Evolutionary conservation across 768 basidiomycete species (phyloP).

Genomic region (Coprinopsis sp.): DNA sequence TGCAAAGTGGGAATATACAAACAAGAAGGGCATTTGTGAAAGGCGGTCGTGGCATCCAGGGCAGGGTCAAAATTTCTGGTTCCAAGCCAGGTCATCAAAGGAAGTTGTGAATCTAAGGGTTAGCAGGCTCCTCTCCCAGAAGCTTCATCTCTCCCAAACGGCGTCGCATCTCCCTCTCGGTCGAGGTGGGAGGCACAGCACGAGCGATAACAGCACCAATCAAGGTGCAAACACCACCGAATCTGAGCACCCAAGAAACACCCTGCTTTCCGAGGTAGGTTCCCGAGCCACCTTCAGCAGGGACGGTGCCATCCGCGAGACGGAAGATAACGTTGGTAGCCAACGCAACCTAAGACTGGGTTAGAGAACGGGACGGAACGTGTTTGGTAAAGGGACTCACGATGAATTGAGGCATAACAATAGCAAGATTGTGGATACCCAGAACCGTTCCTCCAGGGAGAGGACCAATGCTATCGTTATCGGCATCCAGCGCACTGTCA

Average conservation of each 20-base stretch:
- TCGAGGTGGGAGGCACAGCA: constrained; percentile 82
- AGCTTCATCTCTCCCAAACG: constrained; percentile 76
- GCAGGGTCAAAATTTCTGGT: too few relatives aligned
- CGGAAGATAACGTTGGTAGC: constrained; percentile 86
- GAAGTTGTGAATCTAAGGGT: constrained; percentile 32
- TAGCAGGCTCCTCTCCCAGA: constrained; percentile 54
- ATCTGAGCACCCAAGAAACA: constrained; percentile 90
- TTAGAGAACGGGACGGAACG: constrained; percentile 11
- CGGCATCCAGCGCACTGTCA: constrained; percentile 34
- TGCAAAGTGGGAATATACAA: constrained; percentile 1
- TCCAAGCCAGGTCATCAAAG: too few relatives aligned
- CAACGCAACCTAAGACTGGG: constrained; percentile 62
- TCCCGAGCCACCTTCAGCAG: constrained; percentile 39
- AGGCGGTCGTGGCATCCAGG: too few relatives aligned
- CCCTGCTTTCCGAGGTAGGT: constrained; percentile 82
- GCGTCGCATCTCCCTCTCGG: constrained; percentile 86
- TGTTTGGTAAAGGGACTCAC: constrained; percentile 42
- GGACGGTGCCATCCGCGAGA: constrained; percentile 57
- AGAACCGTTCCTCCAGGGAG: constrained; percentile 87
- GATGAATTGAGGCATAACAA: constrained; percentile 92
- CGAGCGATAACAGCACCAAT: constrained; percentile 77
- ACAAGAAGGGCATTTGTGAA: too few relatives aligned
- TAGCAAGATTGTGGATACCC: constrained; percentile 92
- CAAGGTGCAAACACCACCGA: constrained; percentile 85
- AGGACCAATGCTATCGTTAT: constrained; percentile 37